These are phyloP conservation scores for Verticillium klebahnii DNA, from an alignment of 2,329 filamentous ascomycete species.

Conservation along the genomic window DNA sequence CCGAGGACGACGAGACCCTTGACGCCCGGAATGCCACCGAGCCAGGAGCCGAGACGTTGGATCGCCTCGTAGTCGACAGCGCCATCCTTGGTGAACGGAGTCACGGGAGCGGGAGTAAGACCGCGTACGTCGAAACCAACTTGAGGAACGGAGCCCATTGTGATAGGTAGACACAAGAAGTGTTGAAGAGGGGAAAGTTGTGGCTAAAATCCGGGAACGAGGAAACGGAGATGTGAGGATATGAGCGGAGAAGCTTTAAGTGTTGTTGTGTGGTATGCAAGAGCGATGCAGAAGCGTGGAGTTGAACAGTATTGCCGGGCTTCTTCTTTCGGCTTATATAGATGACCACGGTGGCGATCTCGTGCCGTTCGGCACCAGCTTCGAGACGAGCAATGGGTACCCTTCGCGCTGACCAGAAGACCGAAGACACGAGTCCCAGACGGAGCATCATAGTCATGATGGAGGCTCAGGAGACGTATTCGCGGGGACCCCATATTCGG, in stretches of 20 bases:
- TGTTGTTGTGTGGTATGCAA: background rate
- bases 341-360: background rate
- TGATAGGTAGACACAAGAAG: background rate
- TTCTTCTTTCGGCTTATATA: background rate
- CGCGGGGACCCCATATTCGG: background rate
- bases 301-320: background rate
- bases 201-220: background rate
- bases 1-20: conserved; percentile 49
- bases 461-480: background rate
- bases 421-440: background rate
- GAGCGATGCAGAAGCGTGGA: background rate
- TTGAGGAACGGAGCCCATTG: conserved; percentile 17
- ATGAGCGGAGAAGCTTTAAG: background rate
- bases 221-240: background rate
- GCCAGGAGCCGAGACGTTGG: conserved; percentile 47
- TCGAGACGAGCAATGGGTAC: background rate
- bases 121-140: conserved; percentile 39
- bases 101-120: conserved; percentile 46
- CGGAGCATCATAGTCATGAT: background rate
- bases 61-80: conserved; percentile 46
- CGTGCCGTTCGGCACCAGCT: background rate
- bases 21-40: conserved; percentile 44
- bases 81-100: conserved; percentile 43
- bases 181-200: background rate
- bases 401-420: background rate